Conservation (phyloP, 768 basidiomycete genomes). For the Lanmaoa pseudosensibilis region DNA sequence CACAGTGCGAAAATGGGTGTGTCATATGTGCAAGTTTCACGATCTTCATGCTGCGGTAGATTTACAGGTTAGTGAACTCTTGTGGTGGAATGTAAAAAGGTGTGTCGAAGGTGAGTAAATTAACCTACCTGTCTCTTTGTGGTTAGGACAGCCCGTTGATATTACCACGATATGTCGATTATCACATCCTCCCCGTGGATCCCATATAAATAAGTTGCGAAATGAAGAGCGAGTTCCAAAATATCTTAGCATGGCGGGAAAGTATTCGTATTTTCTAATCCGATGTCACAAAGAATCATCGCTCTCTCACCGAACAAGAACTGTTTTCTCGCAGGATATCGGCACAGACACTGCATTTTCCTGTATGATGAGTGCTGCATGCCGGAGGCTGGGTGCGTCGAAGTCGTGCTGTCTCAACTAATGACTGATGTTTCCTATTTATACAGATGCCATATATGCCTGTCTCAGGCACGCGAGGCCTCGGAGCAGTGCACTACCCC, state of each 20-base stretch:
- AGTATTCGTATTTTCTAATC: no score
- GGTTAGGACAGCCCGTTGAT: no score
- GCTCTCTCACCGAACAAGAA: not conserved
- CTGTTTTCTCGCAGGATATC: not conserved
- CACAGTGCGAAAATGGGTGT: not conserved
- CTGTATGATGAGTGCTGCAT: not conserved
- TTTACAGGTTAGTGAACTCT: no score
- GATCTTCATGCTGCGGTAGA: not conserved
- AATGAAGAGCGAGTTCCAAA: no score
- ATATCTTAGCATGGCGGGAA: not conserved
- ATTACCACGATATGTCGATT: not conserved
- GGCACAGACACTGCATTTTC: not conserved
- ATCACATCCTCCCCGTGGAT: not conserved
- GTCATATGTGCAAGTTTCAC: not conserved
- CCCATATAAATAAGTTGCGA: not conserved
- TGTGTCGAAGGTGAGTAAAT: not conserved
- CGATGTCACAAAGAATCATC: not conserved
- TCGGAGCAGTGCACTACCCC: not conserved
- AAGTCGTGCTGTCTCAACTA: not conserved
- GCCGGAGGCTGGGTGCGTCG: not conserved
- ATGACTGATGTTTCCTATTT: not conserved
- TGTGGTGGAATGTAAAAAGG: no score
- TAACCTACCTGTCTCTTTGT: no score
- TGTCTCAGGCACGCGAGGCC: not conserved
- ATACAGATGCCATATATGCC: not conserved